phyloP scores from a whole-genome alignment of 495 filamentous ascomycete genomes.

The Penicillium nucicola region DNA sequence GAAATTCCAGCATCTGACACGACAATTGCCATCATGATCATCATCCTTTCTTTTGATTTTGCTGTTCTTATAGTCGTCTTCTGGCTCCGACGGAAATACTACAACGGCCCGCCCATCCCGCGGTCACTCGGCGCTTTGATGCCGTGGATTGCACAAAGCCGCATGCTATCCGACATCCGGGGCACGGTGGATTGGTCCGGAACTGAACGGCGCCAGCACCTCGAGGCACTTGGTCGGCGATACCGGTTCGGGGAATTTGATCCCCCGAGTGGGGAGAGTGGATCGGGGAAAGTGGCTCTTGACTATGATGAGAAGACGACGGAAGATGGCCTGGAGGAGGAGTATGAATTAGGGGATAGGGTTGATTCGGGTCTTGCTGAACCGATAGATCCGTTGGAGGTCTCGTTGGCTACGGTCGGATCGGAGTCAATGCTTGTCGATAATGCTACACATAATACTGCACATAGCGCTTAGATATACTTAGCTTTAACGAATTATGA shows the following conservation, averaged over 20 bases:
- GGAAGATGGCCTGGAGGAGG: no score
- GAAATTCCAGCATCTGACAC: slow-evolving; percentile 13
- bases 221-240: not conserved
- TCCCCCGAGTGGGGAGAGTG: not conserved
- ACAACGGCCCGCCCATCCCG: slow-evolving; percentile 18
- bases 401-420: no score
- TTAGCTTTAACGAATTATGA: no score
- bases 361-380: no score
- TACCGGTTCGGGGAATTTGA: not conserved
- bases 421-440: no score
- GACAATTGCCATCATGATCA: slow-evolving; percentile 17
- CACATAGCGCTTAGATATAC: no score
- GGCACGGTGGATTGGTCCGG: not conserved
- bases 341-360: no score
- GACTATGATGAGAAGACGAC: slow-evolving; percentile 1
- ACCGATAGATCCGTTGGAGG: no score
- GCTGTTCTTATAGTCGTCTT: slow-evolving; percentile 16
- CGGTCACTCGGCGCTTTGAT: slow-evolving; percentile 20
- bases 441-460: no score
- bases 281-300: not conserved
- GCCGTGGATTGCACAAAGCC: slow-evolving; percentile 20
- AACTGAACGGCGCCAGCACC: slow-evolving; percentile 2
- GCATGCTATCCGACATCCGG: slow-evolving; percentile 12
- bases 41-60: slow-evolving; percentile 20
- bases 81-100: slow-evolving; percentile 8